These are phyloP conservation scores for Trypanosoma grayi DNA, from an alignment of 208 protist species.

Conservation along the genomic window DNA sequence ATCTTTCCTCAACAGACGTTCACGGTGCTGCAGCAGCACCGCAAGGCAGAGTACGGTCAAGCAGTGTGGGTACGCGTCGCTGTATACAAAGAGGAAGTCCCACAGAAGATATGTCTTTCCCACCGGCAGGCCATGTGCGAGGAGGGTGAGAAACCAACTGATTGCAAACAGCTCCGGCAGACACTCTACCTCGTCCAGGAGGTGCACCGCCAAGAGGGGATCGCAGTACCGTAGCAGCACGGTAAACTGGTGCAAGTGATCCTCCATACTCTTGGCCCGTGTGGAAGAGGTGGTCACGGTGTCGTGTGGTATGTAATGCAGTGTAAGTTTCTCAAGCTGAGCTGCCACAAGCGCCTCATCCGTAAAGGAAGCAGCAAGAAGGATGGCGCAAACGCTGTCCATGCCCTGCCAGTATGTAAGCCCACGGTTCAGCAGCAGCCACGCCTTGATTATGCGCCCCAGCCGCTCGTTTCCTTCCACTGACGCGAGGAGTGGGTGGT, in stretches of 20 bases:
- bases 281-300: constrained; percentile 24
- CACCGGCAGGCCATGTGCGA: constrained; percentile 83
- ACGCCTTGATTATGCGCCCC: constrained; percentile 77
- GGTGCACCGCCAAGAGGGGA: constrained; percentile 85
- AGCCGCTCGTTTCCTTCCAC: constrained; percentile 71
- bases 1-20: constrained; percentile 38
- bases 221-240: constrained; percentile 83
- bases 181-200: constrained; percentile 78
- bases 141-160: constrained; percentile 93
- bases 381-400: constrained; percentile 90
- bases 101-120: constrained; percentile 91
- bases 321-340: constrained; percentile 77
- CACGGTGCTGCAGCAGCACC: constrained; percentile 46
- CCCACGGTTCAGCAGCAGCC: constrained; percentile 52
- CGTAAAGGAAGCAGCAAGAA: constrained; percentile 55
- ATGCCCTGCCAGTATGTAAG: constrained; percentile 93
- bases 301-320: constrained; percentile 77
- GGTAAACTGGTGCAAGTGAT: constrained; percentile 62
- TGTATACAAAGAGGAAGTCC: constrained; percentile 85
- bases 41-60: constrained; percentile 30
- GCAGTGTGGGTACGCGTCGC: constrained; percentile 25
- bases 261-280: constrained; percentile 43
- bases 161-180: constrained; percentile 94
- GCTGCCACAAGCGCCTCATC: constrained; percentile 83
- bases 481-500: constrained; percentile 82